These are phyloP conservation scores for Thelonectria olida DNA, from an alignment of 2,329 filamentous ascomycete species.

Conservation along the genomic window DNA sequence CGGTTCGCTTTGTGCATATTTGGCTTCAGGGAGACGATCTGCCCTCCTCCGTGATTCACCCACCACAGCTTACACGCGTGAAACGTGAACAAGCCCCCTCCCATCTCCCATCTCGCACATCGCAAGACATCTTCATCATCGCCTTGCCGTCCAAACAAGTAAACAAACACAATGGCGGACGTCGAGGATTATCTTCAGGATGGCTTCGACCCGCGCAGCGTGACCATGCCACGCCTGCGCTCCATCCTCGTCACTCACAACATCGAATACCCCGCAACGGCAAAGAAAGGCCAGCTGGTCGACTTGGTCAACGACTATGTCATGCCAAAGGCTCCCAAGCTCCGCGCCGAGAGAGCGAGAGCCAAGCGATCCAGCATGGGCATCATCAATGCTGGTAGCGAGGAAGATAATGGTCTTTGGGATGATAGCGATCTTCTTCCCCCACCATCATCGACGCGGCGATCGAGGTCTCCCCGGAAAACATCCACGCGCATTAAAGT, in stretches of 20 bases:
- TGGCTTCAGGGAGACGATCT: neutral
- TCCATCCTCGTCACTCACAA: slow-evolving; percentile 92
- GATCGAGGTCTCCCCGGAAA: slow-evolving; percentile 66
- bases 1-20: neutral
- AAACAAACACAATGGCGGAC: slow-evolving; percentile 62
- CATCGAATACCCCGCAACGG: slow-evolving; percentile 83
- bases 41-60: slow-evolving; percentile 24
- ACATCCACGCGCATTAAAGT: slow-evolving; percentile 61
- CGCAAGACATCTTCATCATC: slow-evolving; percentile 3
- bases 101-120: slow-evolving; percentile 18
- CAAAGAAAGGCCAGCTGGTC: slow-evolving; percentile 91
- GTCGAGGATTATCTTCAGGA: slow-evolving; percentile 86
- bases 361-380: slow-evolving; percentile 89
- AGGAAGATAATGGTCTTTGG: slow-evolving; percentile 70
- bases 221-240: slow-evolving; percentile 89
- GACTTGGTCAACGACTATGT: slow-evolving; percentile 84
- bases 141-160: no score
- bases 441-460: slow-evolving; percentile 58
- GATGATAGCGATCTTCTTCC: slow-evolving; percentile 67
- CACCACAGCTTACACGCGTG: slow-evolving; percentile 16
- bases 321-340: slow-evolving; percentile 78
- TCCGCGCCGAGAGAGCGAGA: slow-evolving; percentile 77
- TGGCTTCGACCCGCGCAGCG: slow-evolving; percentile 82
- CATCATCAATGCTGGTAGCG: slow-evolving; percentile 75
- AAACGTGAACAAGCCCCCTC: slow-evolving; percentile 29